Evolutionary conservation across 2,329 filamentous ascomycete genomes (phyloP).

Genomic region (Pseudogymnoascus sp.): DNA sequence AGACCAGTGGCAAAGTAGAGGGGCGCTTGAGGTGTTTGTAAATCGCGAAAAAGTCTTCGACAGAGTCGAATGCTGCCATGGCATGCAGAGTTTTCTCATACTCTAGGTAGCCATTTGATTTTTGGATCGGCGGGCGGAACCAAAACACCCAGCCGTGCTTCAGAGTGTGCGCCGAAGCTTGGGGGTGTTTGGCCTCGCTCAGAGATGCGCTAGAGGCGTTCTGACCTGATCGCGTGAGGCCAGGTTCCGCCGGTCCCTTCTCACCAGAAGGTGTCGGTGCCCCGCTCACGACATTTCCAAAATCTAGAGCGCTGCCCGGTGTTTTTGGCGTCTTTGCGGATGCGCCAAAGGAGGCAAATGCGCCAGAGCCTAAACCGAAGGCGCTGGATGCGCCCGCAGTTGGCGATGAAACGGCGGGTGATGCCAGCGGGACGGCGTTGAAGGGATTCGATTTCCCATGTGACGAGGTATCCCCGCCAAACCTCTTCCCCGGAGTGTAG

Average conservation of each 20-base stretch:
- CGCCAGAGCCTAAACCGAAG: constrained; percentile 89
- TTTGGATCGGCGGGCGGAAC: constrained; percentile 93
- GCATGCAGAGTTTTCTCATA: constrained; percentile 95
- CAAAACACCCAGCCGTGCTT: constrained; percentile 92
- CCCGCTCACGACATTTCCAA: constrained; percentile 49
- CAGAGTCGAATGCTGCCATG: constrained; percentile 72
- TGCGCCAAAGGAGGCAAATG: constrained; percentile 88
- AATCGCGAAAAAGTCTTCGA: constrained; percentile 84
- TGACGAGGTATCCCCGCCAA: constrained; percentile 65
- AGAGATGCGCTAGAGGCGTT: constrained; percentile 41
- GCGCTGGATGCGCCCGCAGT: constrained; percentile 74
- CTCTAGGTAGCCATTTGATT: constrained; percentile 78
- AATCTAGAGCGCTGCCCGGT: constrained; percentile 72
- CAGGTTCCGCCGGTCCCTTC: constrained; percentile 36
- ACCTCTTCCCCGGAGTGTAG: constrained; percentile 62
- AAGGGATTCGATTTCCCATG: constrained; percentile 73
- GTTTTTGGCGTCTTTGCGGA: constrained; percentile 83
- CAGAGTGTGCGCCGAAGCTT: constrained; percentile 51
- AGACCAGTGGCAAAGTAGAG: constrained; percentile 80
- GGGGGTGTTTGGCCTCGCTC: constrained; percentile 38
- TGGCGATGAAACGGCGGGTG: constrained; percentile 64
- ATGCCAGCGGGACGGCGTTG: constrained; percentile 65
- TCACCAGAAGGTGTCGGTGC: constrained; percentile 52
- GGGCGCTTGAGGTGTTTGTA: constrained; percentile 87
- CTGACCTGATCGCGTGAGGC: constrained; percentile 11